These are phyloP conservation scores for Suillus lakei DNA, from an alignment of 768 basidiomycete species.

Conservation along the genomic window DNA sequence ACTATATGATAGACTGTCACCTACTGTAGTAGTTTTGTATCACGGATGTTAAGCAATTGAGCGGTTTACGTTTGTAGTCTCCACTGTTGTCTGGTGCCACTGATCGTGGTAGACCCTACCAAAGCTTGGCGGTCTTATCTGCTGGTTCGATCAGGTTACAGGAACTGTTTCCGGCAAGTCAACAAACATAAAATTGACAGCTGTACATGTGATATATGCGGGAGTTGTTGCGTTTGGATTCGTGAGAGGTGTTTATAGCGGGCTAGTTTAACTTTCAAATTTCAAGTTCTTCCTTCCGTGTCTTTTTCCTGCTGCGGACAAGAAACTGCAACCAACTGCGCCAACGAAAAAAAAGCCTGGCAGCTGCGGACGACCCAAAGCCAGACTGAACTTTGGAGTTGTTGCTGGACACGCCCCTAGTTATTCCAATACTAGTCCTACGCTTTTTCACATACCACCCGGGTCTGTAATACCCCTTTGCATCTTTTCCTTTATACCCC, in stretches of 20 bases:
- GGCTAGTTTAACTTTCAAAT: not conserved
- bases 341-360: conserved; percentile 9
- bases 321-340: not conserved
- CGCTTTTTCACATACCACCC: conserved; percentile 10
- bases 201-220: conserved; percentile 4
- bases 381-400: not conserved
- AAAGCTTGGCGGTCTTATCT: conserved; percentile 5
- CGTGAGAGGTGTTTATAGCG: conserved; percentile 5
- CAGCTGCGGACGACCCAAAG: conserved; percentile 10
- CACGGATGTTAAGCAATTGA: not conserved
- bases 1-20: not conserved
- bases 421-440: conserved; percentile 5
- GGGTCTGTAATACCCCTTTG: conserved; percentile 5
- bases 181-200: not conserved
- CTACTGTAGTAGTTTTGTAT: conserved; percentile 19
- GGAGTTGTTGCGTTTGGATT: conserved; percentile 8
- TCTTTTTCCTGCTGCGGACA: conserved; percentile 9
- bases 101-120: too few relatives aligned
- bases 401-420: conserved; percentile 3
- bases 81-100: not conserved
- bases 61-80: not conserved
- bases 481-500: conserved; percentile 27
- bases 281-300: not conserved
- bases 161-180: conserved; percentile 3
- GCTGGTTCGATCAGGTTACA: not conserved